Percentiles rank a stretch among this genome's conserved stretches.
Conservation (phyloP, 371 early-diverging fungal genomes). For the Saksenaea vasiformis region DNA sequence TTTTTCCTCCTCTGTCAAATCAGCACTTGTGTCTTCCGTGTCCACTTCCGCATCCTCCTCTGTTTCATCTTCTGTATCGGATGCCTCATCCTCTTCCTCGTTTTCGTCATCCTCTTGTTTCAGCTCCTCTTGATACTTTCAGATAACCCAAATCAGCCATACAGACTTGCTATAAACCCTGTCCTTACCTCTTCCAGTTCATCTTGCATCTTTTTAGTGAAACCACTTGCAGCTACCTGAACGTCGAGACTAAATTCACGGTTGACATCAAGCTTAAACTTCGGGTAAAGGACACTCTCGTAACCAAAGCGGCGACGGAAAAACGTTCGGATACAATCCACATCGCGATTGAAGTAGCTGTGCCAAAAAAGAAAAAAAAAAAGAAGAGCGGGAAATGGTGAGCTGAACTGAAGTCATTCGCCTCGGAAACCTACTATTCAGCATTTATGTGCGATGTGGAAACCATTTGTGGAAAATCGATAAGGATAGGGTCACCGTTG, state of each 20-base stretch:
- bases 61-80: constrained; percentile 29
- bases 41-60: constrained; percentile 38
- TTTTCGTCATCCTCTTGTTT: constrained; percentile 40
- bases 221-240: constrained; percentile 94
- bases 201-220: constrained; percentile 86
- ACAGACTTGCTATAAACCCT: background rate
- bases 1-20: constrained; percentile 33
- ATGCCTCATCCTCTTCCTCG: constrained; percentile 35
- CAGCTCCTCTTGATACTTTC: constrained; percentile 52
- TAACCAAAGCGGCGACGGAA: constrained; percentile 91
- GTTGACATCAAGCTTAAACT: constrained; percentile 81
- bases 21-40: constrained; percentile 26
- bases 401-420: background rate
- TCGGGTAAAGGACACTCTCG: constrained; percentile 88
- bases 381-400: too few relatives aligned
- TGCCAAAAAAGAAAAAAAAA: background rate
- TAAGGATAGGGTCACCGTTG: constrained; percentile 84
- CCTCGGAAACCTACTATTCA: constrained; percentile 62
- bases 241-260: constrained; percentile 91
- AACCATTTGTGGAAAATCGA: constrained; percentile 99
- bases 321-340: constrained; percentile 95
- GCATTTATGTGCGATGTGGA: constrained; percentile 94
- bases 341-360: constrained; percentile 97
- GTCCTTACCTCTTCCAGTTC: constrained; percentile 76
- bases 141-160: background rate